These are phyloP conservation scores for Trichoderma gracile DNA, from an alignment of 2,329 filamentous ascomycete genomes.

Conservation along the genomic window DNA sequence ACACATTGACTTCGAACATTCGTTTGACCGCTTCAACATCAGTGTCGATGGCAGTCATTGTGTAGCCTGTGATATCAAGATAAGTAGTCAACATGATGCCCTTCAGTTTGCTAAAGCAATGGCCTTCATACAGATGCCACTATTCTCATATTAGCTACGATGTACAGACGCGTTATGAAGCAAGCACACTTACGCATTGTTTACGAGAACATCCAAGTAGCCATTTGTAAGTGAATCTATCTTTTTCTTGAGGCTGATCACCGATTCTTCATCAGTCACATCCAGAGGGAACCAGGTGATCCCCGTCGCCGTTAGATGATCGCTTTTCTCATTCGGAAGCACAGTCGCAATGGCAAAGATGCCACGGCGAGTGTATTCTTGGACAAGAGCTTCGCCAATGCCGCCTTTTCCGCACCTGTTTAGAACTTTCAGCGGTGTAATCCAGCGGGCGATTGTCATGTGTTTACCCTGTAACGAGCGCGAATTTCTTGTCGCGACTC, in stretches of 20 bases:
- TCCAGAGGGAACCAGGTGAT: slow-evolving; percentile 37
- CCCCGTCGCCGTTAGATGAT: slow-evolving; percentile 33
- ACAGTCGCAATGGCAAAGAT: slow-evolving; percentile 40
- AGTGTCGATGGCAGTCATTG: slow-evolving; percentile 36
- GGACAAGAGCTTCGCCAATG: slow-evolving; percentile 34
- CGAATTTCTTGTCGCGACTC: slow-evolving; percentile 3
- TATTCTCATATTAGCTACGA: not conserved
- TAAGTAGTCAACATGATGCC: slow-evolving; percentile 12
- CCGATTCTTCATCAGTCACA: slow-evolving; percentile 35
- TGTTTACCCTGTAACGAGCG: slow-evolving; percentile 17
- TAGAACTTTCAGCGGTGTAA: not conserved
- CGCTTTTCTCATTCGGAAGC: slow-evolving; percentile 29
- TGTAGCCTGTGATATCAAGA: slow-evolving; percentile 32
- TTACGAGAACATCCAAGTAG: slow-evolving; percentile 4
- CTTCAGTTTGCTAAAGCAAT: not conserved
- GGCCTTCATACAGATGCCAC: slow-evolving; percentile 14
- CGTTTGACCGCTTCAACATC: slow-evolving; percentile 36
- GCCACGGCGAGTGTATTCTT: slow-evolving; percentile 30
- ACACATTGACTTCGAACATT: slow-evolving; percentile 48
- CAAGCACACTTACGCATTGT: slow-evolving; percentile 1
- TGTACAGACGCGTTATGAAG: too few relatives aligned
- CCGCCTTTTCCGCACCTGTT: slow-evolving; percentile 30
- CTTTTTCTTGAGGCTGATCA: slow-evolving; percentile 30
- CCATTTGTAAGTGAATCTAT: slow-evolving; percentile 26
- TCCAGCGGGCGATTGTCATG: not conserved